A percentile compares a stretch with the other conserved stretches of the same genome.
Evolutionary conservation across 2,329 filamentous ascomycete species (phyloP).

Genomic region (Fusarium annulatum): DNA sequence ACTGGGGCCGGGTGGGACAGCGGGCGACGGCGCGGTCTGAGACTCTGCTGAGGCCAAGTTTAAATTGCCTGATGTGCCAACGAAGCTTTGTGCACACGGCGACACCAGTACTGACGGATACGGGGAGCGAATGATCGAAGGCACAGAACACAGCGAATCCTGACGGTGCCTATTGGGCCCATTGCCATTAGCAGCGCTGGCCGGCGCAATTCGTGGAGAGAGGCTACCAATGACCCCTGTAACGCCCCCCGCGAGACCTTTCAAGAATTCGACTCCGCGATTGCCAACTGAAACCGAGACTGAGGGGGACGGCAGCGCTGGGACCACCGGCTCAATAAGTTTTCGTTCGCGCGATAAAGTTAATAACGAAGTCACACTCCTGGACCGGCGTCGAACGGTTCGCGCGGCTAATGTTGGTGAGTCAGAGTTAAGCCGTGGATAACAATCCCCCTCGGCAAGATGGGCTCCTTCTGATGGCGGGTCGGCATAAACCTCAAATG

Average conservation of each 20-base stretch:
- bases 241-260: constrained; percentile 28
- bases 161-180: constrained; percentile 24
- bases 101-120: constrained; percentile 28
- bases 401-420: constrained; percentile 30
- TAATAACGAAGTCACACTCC: constrained; percentile 39
- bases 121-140: constrained; percentile 20
- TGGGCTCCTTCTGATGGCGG: constrained; percentile 19
- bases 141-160: constrained; percentile 29
- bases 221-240: constrained; percentile 38
- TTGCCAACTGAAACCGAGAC: constrained; percentile 34
- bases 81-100: constrained; percentile 28
- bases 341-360: constrained; percentile 14
- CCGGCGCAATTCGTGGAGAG: constrained; percentile 30
- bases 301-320: constrained; percentile 16
- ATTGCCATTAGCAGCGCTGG: constrained; percentile 26
- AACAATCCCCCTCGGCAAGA: constrained; percentile 35
- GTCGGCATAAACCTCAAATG: constrained; percentile 46
- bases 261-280: constrained; percentile 35
- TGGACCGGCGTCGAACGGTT: constrained; percentile 40
- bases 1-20: constrained; percentile 39
- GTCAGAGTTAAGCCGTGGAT: constrained; percentile 41
- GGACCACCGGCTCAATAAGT: constrained; percentile 6
- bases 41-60: constrained; percentile 32
- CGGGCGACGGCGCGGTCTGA: constrained; percentile 37
- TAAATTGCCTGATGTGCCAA: constrained; percentile 29